Evolutionary conservation across 208 protist species (phyloP).

Genomic region (Phytomonas sp.): DNA sequence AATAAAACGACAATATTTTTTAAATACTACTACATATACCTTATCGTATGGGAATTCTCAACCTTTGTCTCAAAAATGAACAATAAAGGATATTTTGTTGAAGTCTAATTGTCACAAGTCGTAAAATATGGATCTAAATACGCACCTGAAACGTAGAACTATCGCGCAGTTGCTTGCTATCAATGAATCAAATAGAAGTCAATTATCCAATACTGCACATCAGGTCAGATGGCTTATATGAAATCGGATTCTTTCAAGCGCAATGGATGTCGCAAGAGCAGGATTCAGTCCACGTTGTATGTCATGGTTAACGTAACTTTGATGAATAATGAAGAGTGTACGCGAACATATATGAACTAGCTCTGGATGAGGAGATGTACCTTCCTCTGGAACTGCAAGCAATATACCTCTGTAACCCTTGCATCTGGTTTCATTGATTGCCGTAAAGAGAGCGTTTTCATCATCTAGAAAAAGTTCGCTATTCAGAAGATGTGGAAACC

Average conservation of each 20-base stretch:
- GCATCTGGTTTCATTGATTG: constrained; percentile 20
- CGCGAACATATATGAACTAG: constrained; percentile 20
- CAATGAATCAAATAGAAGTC: neutral
- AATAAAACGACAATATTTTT: neutral
- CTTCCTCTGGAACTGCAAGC: constrained; percentile 60
- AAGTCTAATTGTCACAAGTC: neutral
- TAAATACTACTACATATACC: neutral
- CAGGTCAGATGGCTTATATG: neutral
- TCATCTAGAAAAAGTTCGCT: constrained; percentile 54
- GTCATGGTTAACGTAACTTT: constrained; percentile 18
- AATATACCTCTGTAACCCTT: constrained; percentile 40
- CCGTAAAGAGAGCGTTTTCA: constrained; percentile 13
- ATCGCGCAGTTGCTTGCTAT: neutral
- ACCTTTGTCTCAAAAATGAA: neutral
- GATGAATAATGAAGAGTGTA: constrained; percentile 35
- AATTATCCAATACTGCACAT: neutral
- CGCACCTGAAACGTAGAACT: neutral
- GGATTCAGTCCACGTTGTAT: constrained; percentile 63
- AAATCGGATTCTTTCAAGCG: constrained; percentile 25
- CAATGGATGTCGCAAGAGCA: constrained; percentile 51
- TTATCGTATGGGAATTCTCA: neutral
- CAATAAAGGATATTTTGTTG: neutral
- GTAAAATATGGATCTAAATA: neutral
- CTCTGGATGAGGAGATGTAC: constrained; percentile 33
- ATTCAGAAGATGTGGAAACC: constrained; percentile 21